A percentile compares a stretch with the other conserved stretches of the same genome.
These are phyloP conservation scores for Trichoderma koningii DNA, from an alignment of 2,329 filamentous ascomycete genomes.

Conservation along the genomic window DNA sequence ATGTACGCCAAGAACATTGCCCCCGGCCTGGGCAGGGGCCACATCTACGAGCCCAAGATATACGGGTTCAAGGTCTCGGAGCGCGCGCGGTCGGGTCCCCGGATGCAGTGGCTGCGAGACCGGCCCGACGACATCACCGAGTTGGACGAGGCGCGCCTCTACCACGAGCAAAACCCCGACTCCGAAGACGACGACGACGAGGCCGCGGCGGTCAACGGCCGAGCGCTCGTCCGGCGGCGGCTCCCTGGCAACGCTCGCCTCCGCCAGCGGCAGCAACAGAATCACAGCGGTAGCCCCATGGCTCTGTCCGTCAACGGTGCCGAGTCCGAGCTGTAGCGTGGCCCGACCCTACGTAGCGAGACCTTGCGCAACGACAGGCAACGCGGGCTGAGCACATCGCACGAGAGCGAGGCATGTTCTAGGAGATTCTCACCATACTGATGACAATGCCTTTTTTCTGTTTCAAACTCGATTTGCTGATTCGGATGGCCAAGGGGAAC, in stretches of 20 bases:
- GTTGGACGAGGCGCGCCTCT: slow-evolving; percentile 73
- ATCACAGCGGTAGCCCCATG: slow-evolving; percentile 60
- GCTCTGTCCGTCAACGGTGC: slow-evolving; percentile 57
- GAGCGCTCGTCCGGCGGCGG: slow-evolving; percentile 47
- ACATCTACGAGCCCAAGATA: slow-evolving; percentile 92
- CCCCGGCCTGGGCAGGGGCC: slow-evolving; percentile 77
- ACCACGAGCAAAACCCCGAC: slow-evolving; percentile 55
- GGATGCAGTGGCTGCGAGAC: slow-evolving; percentile 95
- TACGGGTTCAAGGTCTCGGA: slow-evolving; percentile 97
- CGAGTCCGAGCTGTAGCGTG: slow-evolving; percentile 55
- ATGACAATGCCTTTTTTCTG: not conserved
- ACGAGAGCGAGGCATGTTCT: not conserved
- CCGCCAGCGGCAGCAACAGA: slow-evolving; percentile 49
- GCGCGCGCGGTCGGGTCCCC: slow-evolving; percentile 81
- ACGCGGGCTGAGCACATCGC: slow-evolving; percentile 9
- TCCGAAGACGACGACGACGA: slow-evolving; percentile 63
- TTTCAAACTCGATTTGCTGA: not conserved
- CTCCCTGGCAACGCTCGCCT: slow-evolving; percentile 47
- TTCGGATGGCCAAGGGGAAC: not conserved
- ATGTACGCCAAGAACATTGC: slow-evolving; percentile 84
- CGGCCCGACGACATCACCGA: slow-evolving; percentile 79
- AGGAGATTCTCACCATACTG: slow-evolving; percentile 6
- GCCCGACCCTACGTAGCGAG: slow-evolving; percentile 28
- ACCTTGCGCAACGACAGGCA: not conserved
- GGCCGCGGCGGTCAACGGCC: slow-evolving; percentile 48